Percentiles rank a stretch among this genome's conserved stretches.
Conservation (phyloP, 768 basidiomycete genomes). For the Xanthoconium purpureum region DNA sequence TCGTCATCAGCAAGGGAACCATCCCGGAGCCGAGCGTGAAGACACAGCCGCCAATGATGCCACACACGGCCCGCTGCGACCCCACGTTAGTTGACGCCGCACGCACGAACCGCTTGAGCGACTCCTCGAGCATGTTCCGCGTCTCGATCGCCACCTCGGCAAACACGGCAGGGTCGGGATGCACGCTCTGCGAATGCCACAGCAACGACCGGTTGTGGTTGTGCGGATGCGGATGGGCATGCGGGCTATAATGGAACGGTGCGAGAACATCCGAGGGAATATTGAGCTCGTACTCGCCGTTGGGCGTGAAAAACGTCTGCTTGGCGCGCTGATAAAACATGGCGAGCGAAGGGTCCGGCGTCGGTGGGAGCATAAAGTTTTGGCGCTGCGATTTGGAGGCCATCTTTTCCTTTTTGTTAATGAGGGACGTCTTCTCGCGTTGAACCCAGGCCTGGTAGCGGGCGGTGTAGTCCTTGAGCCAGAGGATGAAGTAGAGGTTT, state of each 20-base stretch:
- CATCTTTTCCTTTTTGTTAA: slow-evolving; percentile 42
- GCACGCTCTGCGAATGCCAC: slow-evolving; percentile 35
- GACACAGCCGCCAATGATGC: slow-evolving; percentile 59
- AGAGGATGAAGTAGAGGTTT: slow-evolving; percentile 82
- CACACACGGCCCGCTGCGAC: slow-evolving; percentile 64
- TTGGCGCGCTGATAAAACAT: slow-evolving; percentile 79
- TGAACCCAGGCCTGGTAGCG: slow-evolving; percentile 43
- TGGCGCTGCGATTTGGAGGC: slow-evolving; percentile 33
- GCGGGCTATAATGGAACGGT: slow-evolving; percentile 48
- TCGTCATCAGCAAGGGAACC: slow-evolving; percentile 51
- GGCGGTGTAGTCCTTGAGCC: slow-evolving; percentile 70
- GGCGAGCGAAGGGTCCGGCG: slow-evolving; percentile 53
- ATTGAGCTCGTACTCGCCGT: slow-evolving; percentile 68
- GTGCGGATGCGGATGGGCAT: slow-evolving; percentile 19
- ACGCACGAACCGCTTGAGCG: slow-evolving; percentile 61
- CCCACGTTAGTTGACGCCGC: slow-evolving; percentile 71
- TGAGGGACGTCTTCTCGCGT: slow-evolving; percentile 25
- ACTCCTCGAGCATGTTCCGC: slow-evolving; percentile 56
- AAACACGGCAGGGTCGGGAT: slow-evolving; percentile 68
- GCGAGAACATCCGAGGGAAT: slow-evolving; percentile 64
- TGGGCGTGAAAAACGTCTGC: slow-evolving; percentile 75
- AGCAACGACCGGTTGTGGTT: slow-evolving; percentile 7
- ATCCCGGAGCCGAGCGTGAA: slow-evolving; percentile 46
- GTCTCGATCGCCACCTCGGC: slow-evolving; percentile 56
- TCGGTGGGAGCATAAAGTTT: slow-evolving; percentile 31